These are phyloP conservation scores for Naumovozyma castellii DNA, from an alignment of 805 yeast genomes.

Conservation along the genomic window DNA sequence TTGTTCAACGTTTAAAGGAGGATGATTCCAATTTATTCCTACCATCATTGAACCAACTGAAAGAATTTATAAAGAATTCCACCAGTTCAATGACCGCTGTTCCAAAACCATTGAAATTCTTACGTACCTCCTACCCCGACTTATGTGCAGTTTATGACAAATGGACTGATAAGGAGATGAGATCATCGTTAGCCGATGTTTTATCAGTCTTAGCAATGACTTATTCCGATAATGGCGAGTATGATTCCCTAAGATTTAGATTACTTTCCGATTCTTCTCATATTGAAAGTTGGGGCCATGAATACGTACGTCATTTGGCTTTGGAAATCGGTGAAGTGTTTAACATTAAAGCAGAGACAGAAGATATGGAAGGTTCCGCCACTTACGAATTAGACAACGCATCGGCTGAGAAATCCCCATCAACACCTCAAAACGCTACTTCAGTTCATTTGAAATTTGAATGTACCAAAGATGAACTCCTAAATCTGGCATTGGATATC, in stretches of 20 bases:
- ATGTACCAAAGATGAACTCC: slow-evolving; percentile 36
- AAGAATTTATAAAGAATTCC: slow-evolving; percentile 74
- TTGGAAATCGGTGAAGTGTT: slow-evolving; percentile 87
- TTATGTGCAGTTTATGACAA: slow-evolving; percentile 54
- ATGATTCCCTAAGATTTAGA: slow-evolving; percentile 74
- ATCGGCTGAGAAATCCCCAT: slow-evolving; percentile 3
- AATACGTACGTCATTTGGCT: slow-evolving; percentile 91
- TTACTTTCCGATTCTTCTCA: slow-evolving; percentile 48
- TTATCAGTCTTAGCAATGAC: slow-evolving; percentile 94
- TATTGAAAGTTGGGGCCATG: slow-evolving; percentile 93
- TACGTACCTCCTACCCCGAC: slow-evolving; percentile 76
- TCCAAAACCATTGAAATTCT: slow-evolving; percentile 93
- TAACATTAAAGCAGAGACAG: slow-evolving; percentile 41
- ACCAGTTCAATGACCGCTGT: slow-evolving; percentile 99
- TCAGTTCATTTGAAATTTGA: slow-evolving; percentile 11
- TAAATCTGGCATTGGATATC: slow-evolving; percentile 61
- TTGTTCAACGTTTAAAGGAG: slow-evolving; percentile 70
- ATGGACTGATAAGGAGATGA: slow-evolving; percentile 48
- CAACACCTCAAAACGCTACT: slow-evolving; percentile 9
- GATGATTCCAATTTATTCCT: slow-evolving; percentile 39
- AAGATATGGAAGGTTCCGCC: slow-evolving; percentile 16
- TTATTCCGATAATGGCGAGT: slow-evolving; percentile 68
- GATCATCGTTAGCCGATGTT: slow-evolving; percentile 68
- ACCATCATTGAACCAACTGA: slow-evolving; percentile 59
- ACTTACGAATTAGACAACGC: slow-evolving; percentile 4